A percentile compares a stretch with the other conserved stretches of the same genome.
Conservation (phyloP, 495 filamentous ascomycete species). For the Platismatia glauca region DNA sequence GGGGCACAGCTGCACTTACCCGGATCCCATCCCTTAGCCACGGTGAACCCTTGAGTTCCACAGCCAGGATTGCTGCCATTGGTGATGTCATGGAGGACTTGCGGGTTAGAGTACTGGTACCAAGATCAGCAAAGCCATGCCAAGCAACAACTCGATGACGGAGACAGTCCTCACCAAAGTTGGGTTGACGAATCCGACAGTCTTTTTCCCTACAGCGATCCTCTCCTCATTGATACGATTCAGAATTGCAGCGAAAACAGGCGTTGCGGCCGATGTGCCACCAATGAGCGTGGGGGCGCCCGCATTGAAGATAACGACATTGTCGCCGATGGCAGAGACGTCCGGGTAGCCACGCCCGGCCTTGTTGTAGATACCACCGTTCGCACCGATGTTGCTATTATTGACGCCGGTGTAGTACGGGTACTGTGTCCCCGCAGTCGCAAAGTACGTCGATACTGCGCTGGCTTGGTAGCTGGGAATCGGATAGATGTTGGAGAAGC, state of each 20-base stretch:
- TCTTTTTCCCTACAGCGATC: slow-evolving; percentile 44
- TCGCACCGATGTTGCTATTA: slow-evolving; percentile 23
- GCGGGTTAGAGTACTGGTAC: slow-evolving; percentile 46
- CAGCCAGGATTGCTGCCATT: slow-evolving; percentile 52
- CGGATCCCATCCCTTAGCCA: slow-evolving; percentile 51
- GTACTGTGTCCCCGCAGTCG: slow-evolving; percentile 38
- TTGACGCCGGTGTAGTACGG: slow-evolving; percentile 12
- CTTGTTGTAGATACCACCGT: slow-evolving; percentile 47
- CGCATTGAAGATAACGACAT: slow-evolving; percentile 38
- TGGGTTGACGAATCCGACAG: slow-evolving; percentile 55
- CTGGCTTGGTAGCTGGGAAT: slow-evolving; percentile 48
- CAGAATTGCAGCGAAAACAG: slow-evolving; percentile 47
- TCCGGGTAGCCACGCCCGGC: slow-evolving; percentile 56
- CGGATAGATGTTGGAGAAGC: slow-evolving; percentile 59
- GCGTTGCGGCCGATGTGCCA: slow-evolving; percentile 51
- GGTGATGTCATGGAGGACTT: slow-evolving; percentile 53
- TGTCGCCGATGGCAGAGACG: slow-evolving; percentile 51
- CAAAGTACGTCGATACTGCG: slow-evolving; percentile 44
- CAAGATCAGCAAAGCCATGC: background rate
- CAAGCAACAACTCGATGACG: background rate
- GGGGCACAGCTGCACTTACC: background rate
- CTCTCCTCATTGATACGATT: slow-evolving; percentile 57
- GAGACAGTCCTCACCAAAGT: slow-evolving; percentile 16
- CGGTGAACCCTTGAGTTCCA: slow-evolving; percentile 45
- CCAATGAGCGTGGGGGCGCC: slow-evolving; percentile 35